Evolutionary conservation across 2,329 filamentous ascomycete genomes (phyloP).

Genomic region (Sordariomycetes sp.): DNA sequence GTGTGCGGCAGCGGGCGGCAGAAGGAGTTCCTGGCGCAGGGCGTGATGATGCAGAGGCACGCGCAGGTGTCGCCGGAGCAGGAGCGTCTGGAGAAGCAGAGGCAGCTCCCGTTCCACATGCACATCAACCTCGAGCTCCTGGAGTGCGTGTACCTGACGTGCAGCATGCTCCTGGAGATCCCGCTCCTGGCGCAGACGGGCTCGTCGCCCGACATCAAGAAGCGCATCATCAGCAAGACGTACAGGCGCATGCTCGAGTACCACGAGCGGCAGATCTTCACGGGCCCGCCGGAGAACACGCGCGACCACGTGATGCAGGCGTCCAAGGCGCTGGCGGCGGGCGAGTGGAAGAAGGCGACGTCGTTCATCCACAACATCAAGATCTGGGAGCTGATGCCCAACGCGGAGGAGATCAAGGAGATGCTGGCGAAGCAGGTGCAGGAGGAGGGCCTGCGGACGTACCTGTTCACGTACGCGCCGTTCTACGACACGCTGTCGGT

Average conservation of each 20-base stretch:
- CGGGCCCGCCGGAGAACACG: slow-evolving; percentile 95
- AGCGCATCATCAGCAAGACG: slow-evolving; percentile 97
- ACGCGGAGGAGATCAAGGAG: slow-evolving; percentile 83
- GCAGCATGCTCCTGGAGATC: slow-evolving; percentile 98
- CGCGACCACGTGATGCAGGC: slow-evolving; percentile 99
- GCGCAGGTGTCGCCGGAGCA: slow-evolving; percentile 95
- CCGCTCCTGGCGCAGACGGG: slow-evolving; percentile 93
- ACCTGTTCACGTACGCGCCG: slow-evolving; percentile 97
- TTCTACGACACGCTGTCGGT: slow-evolving; percentile 97
- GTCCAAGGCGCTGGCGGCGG: slow-evolving; percentile 89
- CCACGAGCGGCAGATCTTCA: slow-evolving; percentile 98
- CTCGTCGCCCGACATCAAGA: slow-evolving; percentile 92
- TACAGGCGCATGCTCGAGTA: slow-evolving; percentile 99
- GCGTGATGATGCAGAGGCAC: slow-evolving; percentile 96
- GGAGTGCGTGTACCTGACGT: slow-evolving; percentile 96
- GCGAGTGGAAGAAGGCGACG: slow-evolving; percentile 96
- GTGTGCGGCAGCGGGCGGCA: slow-evolving; percentile 96
- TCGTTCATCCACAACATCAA: slow-evolving; percentile 95
- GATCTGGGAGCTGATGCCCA: slow-evolving; percentile 97
- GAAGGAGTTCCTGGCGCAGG: slow-evolving; percentile 95
- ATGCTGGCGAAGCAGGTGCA: slow-evolving; percentile 99
- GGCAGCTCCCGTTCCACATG: slow-evolving; percentile 99
- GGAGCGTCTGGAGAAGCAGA: slow-evolving; percentile 91
- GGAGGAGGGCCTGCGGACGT: slow-evolving; percentile 94
- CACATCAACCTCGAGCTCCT: slow-evolving; percentile 98